Evolutionary conservation across 129 eudicot genomes (phyloP).

Genomic region (Sambucus nigra): DNA sequence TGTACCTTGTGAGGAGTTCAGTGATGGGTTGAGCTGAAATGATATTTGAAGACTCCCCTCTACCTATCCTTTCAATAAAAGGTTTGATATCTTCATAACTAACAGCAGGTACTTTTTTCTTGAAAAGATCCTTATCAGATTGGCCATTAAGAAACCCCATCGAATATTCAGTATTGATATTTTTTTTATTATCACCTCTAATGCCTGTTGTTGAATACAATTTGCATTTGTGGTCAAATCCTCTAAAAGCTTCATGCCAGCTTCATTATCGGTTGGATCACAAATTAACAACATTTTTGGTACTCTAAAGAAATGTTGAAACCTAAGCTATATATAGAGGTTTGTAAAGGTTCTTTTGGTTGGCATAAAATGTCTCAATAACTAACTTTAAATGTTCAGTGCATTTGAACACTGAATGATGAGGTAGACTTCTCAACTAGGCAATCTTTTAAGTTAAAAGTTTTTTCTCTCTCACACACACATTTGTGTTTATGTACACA

Average conservation of each 20-base stretch:
- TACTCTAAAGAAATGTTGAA: too few species aligned
- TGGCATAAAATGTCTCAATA: too few species aligned
- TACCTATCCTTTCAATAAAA: constrained; percentile 2
- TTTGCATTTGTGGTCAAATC: constrained; percentile 4
- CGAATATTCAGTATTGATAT: constrained; percentile 7
- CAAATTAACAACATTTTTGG: constrained; percentile 4
- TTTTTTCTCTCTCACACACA: too few species aligned
- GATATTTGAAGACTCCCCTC: constrained; percentile 1
- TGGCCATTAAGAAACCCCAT: neutral
- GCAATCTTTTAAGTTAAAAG: too few species aligned
- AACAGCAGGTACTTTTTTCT: constrained; percentile 3
- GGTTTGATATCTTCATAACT: constrained; percentile 14
- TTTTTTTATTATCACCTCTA: neutral
- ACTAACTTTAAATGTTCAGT: too few species aligned
- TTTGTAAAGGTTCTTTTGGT: too few species aligned
- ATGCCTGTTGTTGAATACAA: constrained; percentile 3
- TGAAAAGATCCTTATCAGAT: neutral
- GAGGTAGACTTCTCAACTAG: too few species aligned
- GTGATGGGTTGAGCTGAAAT: constrained; percentile 6
- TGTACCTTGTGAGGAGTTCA: constrained; percentile 8
- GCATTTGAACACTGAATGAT: too few species aligned
- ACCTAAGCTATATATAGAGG: too few species aligned
- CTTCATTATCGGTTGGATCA: neutral
- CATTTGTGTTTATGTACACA: too few species aligned
- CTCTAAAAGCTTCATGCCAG: constrained; percentile 10